Evolutionary conservation across 2,329 filamentous ascomycete species (phyloP), one percentile per base, ranked within the genome.

Genomic region (Bipolaris gigantea): DNA sequence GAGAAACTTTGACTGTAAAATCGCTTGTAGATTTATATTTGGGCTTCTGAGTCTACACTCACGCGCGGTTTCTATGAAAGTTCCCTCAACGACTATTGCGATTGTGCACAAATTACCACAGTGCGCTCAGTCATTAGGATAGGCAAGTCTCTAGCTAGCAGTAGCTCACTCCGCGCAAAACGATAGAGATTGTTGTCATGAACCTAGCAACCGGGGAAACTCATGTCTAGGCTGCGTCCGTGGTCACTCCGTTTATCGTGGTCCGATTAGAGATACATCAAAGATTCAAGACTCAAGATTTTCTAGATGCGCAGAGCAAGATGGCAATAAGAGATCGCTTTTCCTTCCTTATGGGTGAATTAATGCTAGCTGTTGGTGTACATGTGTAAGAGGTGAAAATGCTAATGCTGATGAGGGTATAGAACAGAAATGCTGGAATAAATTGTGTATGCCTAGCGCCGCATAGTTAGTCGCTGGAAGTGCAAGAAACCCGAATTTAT

Each of bases 391-490:
- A 38, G 18, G 33, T 8, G 35, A 11, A 42, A 21, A 41, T 35
- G 21, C n/a, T 16, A 36, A 51, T 21, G 36, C 48, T 27, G 21
- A 42, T 21, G 46, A 57, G 62, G 62, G 62, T 64, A 64, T 64
- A 61, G 52, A 62, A 56, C 61, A 55, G 40, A 44, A 23, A 41
- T 27, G 40, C 19, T 50, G 39, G 16, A 30, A 53, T 23, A 27
- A 46, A 13, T 55, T 53, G 45, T 30, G 19, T 35, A 50, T 25
- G n/a, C 38, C 40, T 11, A 30, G 50, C 35, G 25, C 45, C 33
- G 35, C n/a, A 36, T 15, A 36, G 40, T 21, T 9, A 49, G n/a
- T 45, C 39, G 39, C 23, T 43, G 10, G 32, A 21, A 23, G 32
- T 25, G 42, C n/a, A 42, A 13, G 8, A 50, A 48, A 41, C 6